Base-by-base conservation (phyloP, 768 basidiomycete genomes). In the Mycena rosella region DNA sequence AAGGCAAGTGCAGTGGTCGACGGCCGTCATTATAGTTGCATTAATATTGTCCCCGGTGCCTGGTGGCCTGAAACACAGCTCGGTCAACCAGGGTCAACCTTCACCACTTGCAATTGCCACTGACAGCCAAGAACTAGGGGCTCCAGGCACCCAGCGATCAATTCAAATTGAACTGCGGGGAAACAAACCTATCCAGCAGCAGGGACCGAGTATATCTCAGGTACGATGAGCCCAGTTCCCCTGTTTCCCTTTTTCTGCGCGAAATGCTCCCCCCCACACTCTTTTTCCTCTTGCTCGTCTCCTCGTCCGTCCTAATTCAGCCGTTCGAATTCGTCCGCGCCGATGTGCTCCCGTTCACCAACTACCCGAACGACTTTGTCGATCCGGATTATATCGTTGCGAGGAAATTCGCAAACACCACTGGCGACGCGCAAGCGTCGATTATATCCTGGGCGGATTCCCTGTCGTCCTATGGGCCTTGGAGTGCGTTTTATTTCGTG, bases 301-400 rank as follows among this genome's bases (percentile, higher is more conserved):
- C 62, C 54, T 71, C 75, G 52, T 75, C 64, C 29, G 72, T 65
- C 44, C 74, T 27, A 34, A 70, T 59, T 6, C 61, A 49, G 5
- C 49, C 24, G 29, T 57, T 62, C 47, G n/a, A 15, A 32, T 32
- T 61, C 29, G 65, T 27, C 18, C 60, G 32, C 48, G 69, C 57
- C 30, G 69, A 71, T 20, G 69, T 76, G 17, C 63, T 57, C 7
- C 77, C 79, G 17, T 77, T 80, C 38, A 81, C 78, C 0, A 81
- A 80, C 65, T 88, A 88, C 68, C 82, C 85, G 4, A 87, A 88
- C 68, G 85, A 86, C 56, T 90, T 88, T 65, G 80, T 89, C 38
- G 82, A 88, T 64, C 88, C 89, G 0, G 75, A 80, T 51, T 85
- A 80, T 65, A 81, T 88, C 51, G 77, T 86, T 24, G 71, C 80